Base-by-base conservation (phyloP, 768 basidiomycete species). In the Dentipellis sp. region DNA sequence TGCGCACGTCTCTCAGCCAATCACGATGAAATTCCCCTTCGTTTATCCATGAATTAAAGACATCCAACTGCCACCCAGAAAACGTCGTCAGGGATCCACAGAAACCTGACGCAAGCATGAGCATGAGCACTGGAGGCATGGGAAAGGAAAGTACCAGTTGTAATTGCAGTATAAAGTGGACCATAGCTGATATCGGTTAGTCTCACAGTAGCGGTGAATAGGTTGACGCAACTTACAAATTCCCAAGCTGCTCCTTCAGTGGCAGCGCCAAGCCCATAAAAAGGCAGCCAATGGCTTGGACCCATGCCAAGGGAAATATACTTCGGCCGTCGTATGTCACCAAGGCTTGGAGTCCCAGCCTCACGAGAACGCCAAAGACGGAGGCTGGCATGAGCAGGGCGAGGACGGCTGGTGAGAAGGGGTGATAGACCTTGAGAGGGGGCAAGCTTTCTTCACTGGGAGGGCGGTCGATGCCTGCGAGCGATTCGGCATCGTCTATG, bases 41-140 rank as follows among this genome's bases (percentile, higher is more conserved):
- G 66, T 97, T 91, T 0, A 86, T 75, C 83, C 94, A 98, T 0
- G 92, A 88, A 53, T 78, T 69, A 65, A 95, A 98, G 0, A 92
- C 70, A 58, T 94, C 91, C 10, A 90, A 66, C 69, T 97, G 91
- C 97, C 97, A 98, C 38, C 85, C 81, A 14, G 94, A 97, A 74
- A 98, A 98, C 2, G 94, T 97, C 10, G 97, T 99, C 63, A 98
- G 70, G 1, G 92, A 95, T 3, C 95, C 97, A 66, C 97, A 98
- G 69, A 97, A 92, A 12, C 92, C 94, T 86, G 57, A 17, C 19
- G 16, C 42, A 19, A 45, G 17, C n/a, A 45, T 19, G 42, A 29
- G 29, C 29, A 29, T 29, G 29, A 29, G 29, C 29, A 6, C 6
- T 29, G 29, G 29, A 29, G 29, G 29, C 29, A 29, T 29, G 29